phyloP scores from a whole-genome alignment of 305 asterid genomes.

The Fraxinus latifolia region DNA sequence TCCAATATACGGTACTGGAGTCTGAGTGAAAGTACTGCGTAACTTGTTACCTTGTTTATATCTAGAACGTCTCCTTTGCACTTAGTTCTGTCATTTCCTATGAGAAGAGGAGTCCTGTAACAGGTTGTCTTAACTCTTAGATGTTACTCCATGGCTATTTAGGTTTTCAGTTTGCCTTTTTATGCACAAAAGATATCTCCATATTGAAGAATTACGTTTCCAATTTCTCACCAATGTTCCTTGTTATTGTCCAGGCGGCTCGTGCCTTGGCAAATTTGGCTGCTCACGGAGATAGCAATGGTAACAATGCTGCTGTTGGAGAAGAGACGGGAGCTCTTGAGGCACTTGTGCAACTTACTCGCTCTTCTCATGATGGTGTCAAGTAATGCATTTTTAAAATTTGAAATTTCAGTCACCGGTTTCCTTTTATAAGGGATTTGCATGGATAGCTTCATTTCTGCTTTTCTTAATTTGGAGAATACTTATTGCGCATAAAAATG shows the following conservation, averaged over 20 bases:
- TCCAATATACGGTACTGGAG: background rate
- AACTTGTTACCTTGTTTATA: background rate
- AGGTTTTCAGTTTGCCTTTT: constrained; percentile 4
- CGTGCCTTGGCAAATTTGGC: constrained; percentile 93
- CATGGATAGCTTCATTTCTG: constrained; percentile 2
- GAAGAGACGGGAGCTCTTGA: constrained; percentile 86
- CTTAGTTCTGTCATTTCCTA: background rate
- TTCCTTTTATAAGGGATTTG: constrained; percentile 6
- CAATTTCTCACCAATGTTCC: constrained; percentile 15
- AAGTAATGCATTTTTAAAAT: constrained; percentile 39
- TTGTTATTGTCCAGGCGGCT: constrained; percentile 61
- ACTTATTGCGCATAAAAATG: constrained; percentile 1
- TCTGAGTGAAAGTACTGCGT: background rate
- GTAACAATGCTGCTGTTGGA: constrained; percentile 82
- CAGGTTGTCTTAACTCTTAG: background rate
- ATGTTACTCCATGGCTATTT: constrained; percentile 6
- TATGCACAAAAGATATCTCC: background rate
- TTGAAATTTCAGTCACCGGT: constrained; percentile 1
- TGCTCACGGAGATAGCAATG: constrained; percentile 92
- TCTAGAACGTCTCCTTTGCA: background rate
- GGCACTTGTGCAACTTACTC: constrained; percentile 83
- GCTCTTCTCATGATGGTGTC: constrained; percentile 81
- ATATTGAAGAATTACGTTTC: background rate
- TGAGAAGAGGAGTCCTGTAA: background rate
- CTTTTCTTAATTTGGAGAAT: background rate